These are phyloP conservation scores for Fermentozyma sake DNA, from an alignment of 1,139 yeast species.

Conservation along the genomic window DNA sequence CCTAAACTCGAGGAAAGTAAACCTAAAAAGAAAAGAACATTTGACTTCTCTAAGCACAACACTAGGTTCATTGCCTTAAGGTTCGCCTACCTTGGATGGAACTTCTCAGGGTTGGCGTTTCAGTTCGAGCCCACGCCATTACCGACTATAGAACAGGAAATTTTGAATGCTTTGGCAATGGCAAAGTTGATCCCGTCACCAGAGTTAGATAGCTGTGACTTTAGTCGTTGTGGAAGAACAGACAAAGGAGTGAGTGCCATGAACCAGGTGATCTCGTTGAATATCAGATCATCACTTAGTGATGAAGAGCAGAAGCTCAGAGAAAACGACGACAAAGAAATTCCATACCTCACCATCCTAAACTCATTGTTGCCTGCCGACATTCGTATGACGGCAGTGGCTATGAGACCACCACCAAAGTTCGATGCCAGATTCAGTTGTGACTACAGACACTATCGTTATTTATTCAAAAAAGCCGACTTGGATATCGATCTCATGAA, in stretches of 20 bases:
- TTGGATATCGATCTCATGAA: conserved; percentile 66
- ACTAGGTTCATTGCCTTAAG: conserved; percentile 71
- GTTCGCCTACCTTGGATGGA: conserved; percentile 91
- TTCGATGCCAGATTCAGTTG: conserved; percentile 96
- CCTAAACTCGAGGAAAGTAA: neutral
- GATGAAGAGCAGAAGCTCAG: conserved; percentile 54
- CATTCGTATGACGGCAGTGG: conserved; percentile 75
- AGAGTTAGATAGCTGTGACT: conserved; percentile 59
- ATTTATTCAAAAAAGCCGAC: conserved; percentile 55
- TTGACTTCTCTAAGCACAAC: conserved; percentile 67
- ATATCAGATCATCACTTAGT: conserved; percentile 64
- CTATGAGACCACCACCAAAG: conserved; percentile 73
- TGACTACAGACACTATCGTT: conserved; percentile 74
- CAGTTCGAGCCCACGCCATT: conserved; percentile 73
- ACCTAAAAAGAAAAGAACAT: conserved; percentile 20
- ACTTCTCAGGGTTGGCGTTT: conserved; percentile 83
- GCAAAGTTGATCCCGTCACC: conserved; percentile 62
- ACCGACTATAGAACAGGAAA: conserved; percentile 82
- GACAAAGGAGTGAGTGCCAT: conserved; percentile 96
- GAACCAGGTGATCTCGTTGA: conserved; percentile 85
- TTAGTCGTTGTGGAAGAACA: conserved; percentile 94
- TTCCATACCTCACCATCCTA: conserved; percentile 70
- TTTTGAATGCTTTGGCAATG: conserved; percentile 65
- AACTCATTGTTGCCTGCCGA: conserved; percentile 79
- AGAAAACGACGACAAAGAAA: conserved; percentile 56